A percentile compares a stretch with the other conserved stretches of the same genome.
phyloP scores from a whole-genome alignment of 257 asterid species.

The Craterostigma plantagineum region DNA sequence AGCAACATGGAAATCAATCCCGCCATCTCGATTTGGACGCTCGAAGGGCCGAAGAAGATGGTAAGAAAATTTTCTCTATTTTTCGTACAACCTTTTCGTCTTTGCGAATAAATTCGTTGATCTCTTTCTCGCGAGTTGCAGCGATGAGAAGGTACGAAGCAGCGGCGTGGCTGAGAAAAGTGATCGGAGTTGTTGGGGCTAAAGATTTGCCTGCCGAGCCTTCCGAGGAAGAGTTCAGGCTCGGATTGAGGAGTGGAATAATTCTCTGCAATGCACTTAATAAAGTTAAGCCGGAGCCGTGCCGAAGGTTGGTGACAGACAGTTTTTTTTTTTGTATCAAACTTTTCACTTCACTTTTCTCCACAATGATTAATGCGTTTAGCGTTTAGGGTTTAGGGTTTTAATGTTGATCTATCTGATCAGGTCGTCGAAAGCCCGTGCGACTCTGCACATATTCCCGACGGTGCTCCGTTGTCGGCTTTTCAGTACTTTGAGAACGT shows the following conservation, averaged over 20 bases:
- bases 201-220: slow-evolving; percentile 95
- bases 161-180: slow-evolving; percentile 72
- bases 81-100: background rate
- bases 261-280: slow-evolving; percentile 78
- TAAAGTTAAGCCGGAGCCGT: slow-evolving; percentile 76
- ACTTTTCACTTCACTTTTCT: too few species aligned
- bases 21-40: slow-evolving; percentile 74
- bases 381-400: too few species aligned
- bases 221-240: slow-evolving; percentile 82
- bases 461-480: slow-evolving; percentile 91
- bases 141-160: slow-evolving; percentile 85
- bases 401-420: background rate
- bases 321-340: too few species aligned
- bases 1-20: slow-evolving; percentile 64
- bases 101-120: background rate
- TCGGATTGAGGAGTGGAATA: slow-evolving; percentile 86
- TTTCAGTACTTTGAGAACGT: slow-evolving; percentile 88
- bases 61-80: too few species aligned
- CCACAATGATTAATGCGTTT: too few species aligned
- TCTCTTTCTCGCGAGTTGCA: slow-evolving; percentile 10
- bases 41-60: slow-evolving; percentile 84
- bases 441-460: slow-evolving; percentile 55
- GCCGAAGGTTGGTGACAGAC: slow-evolving; percentile 37
- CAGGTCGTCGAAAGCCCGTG: slow-evolving; percentile 88
- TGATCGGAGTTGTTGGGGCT: slow-evolving; percentile 83